Percentiles rank a stretch among this genome's conserved stretches.
These are phyloP conservation scores for Zygoascus bituminiphila DNA, from an alignment of 805 yeast genomes.

Conservation along the genomic window DNA sequence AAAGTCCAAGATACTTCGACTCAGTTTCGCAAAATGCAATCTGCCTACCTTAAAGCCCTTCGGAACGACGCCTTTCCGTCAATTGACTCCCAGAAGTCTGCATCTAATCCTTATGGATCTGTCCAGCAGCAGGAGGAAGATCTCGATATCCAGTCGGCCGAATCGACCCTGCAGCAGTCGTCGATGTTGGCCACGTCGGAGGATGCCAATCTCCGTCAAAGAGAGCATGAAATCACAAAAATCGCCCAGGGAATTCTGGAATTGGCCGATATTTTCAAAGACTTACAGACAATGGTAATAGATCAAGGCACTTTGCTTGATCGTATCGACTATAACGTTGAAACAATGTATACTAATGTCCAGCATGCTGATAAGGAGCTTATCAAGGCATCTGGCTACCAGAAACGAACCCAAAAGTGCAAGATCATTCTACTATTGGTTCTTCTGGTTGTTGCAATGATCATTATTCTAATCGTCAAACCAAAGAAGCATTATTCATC, in stretches of 20 bases:
- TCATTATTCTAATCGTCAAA: constrained; percentile 62
- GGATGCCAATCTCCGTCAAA: constrained; percentile 45
- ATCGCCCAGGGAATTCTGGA: constrained; percentile 93
- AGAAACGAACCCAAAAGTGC: constrained; percentile 84
- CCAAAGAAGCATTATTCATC: constrained; percentile 20
- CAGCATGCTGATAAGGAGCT: constrained; percentile 73
- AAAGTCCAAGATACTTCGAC: constrained; percentile 74
- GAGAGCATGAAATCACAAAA: constrained; percentile 85
- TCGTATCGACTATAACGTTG: constrained; percentile 85
- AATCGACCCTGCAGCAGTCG: constrained; percentile 31
- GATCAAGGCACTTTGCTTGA: constrained; percentile 95
- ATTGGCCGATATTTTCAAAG: constrained; percentile 86
- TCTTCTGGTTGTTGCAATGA: constrained; percentile 60
- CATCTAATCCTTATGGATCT: constrained; percentile 1
- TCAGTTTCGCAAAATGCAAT: constrained; percentile 77
- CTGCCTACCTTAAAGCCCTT: constrained; percentile 75
- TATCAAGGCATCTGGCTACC: constrained; percentile 67
- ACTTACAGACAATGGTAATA: constrained; percentile 81
- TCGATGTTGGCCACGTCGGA: constrained; percentile 26
- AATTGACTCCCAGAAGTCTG: background rate
- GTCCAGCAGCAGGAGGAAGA: constrained; percentile 18
- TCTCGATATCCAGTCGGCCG: constrained; percentile 28
- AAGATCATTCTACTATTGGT: constrained; percentile 69
- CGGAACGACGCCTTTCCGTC: constrained; percentile 55
- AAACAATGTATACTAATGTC: constrained; percentile 68